These are phyloP conservation scores for Delitschia confertaspora DNA, from an alignment of 495 filamentous ascomycete species.

Conservation along the genomic window DNA sequence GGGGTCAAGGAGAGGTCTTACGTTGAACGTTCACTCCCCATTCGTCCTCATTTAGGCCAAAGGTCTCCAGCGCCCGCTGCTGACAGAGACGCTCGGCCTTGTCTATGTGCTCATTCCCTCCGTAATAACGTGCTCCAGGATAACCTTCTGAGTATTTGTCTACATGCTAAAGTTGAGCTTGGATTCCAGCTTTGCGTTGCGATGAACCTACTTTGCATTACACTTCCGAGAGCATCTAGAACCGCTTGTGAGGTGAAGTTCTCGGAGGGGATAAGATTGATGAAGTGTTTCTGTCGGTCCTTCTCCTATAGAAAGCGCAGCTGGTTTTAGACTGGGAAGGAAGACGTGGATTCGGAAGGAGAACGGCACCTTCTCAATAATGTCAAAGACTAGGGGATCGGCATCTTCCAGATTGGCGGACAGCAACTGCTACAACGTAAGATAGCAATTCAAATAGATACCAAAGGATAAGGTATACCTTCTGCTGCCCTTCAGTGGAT, in stretches of 20 bases:
- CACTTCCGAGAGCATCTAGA: conserved; percentile 89
- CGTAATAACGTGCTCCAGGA: conserved; percentile 93
- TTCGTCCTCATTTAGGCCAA: conserved; percentile 69
- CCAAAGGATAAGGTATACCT: conserved; percentile 36
- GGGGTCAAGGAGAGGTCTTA: conserved; percentile 39
- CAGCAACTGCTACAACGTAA: conserved; percentile 54
- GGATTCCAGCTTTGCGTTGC: conserved; percentile 12
- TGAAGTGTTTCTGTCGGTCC: conserved; percentile 88
- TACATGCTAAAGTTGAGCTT: conserved; percentile 30
- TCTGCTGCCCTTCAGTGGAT: conserved; percentile 55
- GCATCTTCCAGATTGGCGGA: conserved; percentile 68
- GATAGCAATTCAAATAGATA: conserved; percentile 1
- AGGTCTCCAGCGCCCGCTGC: conserved; percentile 76
- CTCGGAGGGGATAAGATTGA: conserved; percentile 97
- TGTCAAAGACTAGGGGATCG: conserved; percentile 76
- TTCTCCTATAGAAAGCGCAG: conserved; percentile 62
- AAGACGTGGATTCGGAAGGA: conserved; percentile 18
- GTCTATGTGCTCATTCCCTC: conserved; percentile 93
- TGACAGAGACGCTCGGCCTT: conserved; percentile 84
- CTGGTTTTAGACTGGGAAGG: conserved; percentile 7
- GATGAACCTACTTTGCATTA: conserved; percentile 79
- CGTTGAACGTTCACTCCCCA: conserved; percentile 99
- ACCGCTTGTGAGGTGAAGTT: conserved; percentile 98
- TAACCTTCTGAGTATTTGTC: conserved; percentile 99
- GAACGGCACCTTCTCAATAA: conserved; percentile 69